Evolutionary conservation across 805 yeast species (phyloP), one percentile per base, ranked within the genome.

Genomic region (Scheffersomyces stipitis): DNA sequence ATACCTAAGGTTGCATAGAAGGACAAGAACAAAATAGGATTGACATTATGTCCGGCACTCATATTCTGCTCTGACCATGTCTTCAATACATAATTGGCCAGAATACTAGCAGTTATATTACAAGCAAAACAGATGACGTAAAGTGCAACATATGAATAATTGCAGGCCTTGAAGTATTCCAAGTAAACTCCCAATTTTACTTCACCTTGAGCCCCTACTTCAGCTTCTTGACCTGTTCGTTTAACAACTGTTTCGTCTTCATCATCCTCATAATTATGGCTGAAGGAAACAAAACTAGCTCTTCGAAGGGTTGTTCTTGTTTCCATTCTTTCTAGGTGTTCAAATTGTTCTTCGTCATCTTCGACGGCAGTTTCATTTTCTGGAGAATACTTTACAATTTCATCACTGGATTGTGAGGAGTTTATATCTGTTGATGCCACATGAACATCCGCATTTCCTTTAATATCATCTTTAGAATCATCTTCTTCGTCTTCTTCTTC

Each of bases 61-160:
- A 50, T 41, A 34, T 63, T 64, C 22, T 42, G 37, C 37, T 65
- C 68, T 2, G 71, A 64, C 71, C 71, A 66, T 28, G 47, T 42
- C 40, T 61, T 62, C 44, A 65, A 51, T 8, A 62, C 41, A 39
- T 56, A 57, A 30, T 53, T 58, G 23, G 60, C 61, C n/a, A 48
- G 33, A 28, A 58, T 42, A 3, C 41, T 37, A 9, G 48, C 38
- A n/a, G 41, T 33, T 18, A 56, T 51, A 17, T 55, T 51, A 31
- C 43, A 33, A 3, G 49, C 45, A 7, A 57, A 46, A 9, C 53
- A 51, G 4, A 47, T 34, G 30, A 60, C 44, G 37, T 58, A 60
- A 15, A 60, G 35, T 5, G 47, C 36, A 33, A 63, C 40, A 32
- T 47, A 58, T 8, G 40, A 33, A 45, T 49, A 59, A 36, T 61